Conservation (phyloP, 106 monocot species). For the Allium cepa region DNA sequence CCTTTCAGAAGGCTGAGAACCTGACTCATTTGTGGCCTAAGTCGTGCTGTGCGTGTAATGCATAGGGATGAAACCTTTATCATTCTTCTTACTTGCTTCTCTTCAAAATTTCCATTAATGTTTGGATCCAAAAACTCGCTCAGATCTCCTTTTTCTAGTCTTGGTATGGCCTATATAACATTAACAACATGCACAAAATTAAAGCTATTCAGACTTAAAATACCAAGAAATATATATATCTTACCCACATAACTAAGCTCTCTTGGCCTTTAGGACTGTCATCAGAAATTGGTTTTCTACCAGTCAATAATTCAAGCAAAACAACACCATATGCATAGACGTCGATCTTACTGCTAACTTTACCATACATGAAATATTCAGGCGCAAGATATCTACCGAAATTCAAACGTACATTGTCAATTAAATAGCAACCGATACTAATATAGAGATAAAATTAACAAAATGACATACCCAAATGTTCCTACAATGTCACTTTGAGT, state of each 20-base stretch:
- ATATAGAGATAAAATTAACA: background rate
- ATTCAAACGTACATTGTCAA: background rate
- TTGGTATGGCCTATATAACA: slow-evolving; percentile 47
- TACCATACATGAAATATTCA: slow-evolving; percentile 92
- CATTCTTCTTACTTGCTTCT: slow-evolving; percentile 54
- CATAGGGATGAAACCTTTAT: slow-evolving; percentile 58
- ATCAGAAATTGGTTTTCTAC: slow-evolving; percentile 65
- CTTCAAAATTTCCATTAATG: slow-evolving; percentile 39
- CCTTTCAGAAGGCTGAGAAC: slow-evolving; percentile 49
- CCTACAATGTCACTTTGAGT: slow-evolving; percentile 20
- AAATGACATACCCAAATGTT: slow-evolving; percentile 22
- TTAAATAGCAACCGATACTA: background rate
- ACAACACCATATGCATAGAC: slow-evolving; percentile 91
- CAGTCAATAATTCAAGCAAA: slow-evolving; percentile 81
- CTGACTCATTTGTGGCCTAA: slow-evolving; percentile 68
- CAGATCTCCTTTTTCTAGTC: slow-evolving; percentile 51
- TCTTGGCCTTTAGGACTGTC: slow-evolving; percentile 59
- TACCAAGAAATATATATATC: slow-evolving; percentile 9
- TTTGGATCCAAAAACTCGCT: slow-evolving; percentile 50
- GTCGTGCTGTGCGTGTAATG: slow-evolving; percentile 54
- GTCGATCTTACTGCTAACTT: slow-evolving; percentile 77
- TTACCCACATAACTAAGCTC: slow-evolving; percentile 94
- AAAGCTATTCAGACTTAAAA: background rate
- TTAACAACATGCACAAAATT: background rate
- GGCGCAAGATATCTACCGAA: slow-evolving; percentile 74